Base-by-base conservation (phyloP, 2,329 filamentous ascomycete genomes). In the Pseudocercospora vitis region DNA sequence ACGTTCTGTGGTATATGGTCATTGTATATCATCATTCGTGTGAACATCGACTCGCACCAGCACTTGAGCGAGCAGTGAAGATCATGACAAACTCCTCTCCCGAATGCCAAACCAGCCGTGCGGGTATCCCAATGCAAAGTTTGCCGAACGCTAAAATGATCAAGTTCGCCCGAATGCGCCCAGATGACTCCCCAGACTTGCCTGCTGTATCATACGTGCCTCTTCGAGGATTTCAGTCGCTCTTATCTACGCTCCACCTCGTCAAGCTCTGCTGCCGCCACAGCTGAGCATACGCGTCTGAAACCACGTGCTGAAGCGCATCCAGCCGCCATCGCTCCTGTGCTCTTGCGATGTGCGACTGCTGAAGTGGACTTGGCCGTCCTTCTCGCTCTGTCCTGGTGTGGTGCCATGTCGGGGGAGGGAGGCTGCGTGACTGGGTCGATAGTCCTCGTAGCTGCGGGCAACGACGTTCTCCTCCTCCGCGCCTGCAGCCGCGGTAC, bases 301-400 rank as follows among this genome's bases (percentile, higher is more conserved):
- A 56, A 81, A 70, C 80, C 80, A 83, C 1, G 79, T 80, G 50
- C 81, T 69, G 63, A 82, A 82, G 19, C 76, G 71, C 53, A 80
- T 71, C 80, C 80, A 82, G 18, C 73, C 66, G 24, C 59, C 57
- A 48, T 53, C 48, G 14, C 23, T 48, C 6, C 9, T 26, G 40
- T 48, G 52, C 33, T 48, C n/a, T 47, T 55, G 26, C 32, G 49
- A 29, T 16, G 28, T 26, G 3, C 47, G 32, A 26, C 31, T 39
- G 12, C 55, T 39, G 32, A 46, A 51, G 37, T 50, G 50, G 23
- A 53, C 35, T 46, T 52, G 52, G 19, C 49, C 52, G 29, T 49
- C 55, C 54, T 63, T 66, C 50, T 68, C 63, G 12, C 62, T 65
- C 33, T 58, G 50, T 14, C 63, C 65, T 6, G 64, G 60, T 21